Evolutionary conservation across 129 eudicot genomes (phyloP).

Genomic region (carrot (Daucus carota)): DH1_v3.0 NC_030389.2:44476501-44477000

Average conservation of each 20-base stretch:
- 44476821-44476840: constrained; percentile 86
- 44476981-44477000: neutral
- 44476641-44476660: neutral
- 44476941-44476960: neutral
- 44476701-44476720: neutral
- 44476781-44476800: constrained; percentile 77
- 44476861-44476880: constrained; percentile 55
- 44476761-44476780: constrained; percentile 79
- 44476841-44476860: constrained; percentile 71
- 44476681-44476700: neutral
- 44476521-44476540: constrained; percentile 70
- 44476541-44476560: constrained; percentile 97
- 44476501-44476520: constrained; percentile 40
- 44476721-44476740: neutral
- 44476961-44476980: neutral
- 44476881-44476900: neutral
- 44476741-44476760: neutral
- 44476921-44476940: too few species aligned
- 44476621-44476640: constrained; percentile 98
- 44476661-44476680: neutral
- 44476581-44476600: constrained; percentile 90
- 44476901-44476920: neutral
- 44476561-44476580: constrained; percentile 89
- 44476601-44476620: constrained; percentile 74
- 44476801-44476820: constrained; percentile 79